Evolutionary conservation across 2,329 filamentous ascomycete species (phyloP).

Genomic region (Chrysoporthe cubensis): DNA sequence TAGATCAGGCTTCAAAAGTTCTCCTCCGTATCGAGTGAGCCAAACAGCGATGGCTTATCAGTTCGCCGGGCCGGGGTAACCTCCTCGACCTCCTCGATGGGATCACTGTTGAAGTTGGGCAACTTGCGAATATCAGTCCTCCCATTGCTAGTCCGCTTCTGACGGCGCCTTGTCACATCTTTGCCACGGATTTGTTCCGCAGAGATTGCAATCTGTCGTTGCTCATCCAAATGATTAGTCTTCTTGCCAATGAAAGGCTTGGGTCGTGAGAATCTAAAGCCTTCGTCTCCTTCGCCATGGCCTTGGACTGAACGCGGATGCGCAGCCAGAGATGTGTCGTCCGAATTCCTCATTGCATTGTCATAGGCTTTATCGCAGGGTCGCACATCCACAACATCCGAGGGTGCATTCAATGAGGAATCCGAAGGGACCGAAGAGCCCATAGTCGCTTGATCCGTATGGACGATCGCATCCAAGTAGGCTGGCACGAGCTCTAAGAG

Average conservation of each 20-base stretch:
- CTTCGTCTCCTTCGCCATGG: not conserved
- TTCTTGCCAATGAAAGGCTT: constrained; percentile 37
- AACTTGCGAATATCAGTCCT: constrained; percentile 37
- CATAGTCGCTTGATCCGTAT: constrained; percentile 21
- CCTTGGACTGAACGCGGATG: not conserved
- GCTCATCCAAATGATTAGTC: constrained; percentile 14
- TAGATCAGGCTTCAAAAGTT: constrained; percentile 3
- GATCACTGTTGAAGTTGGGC: constrained; percentile 37
- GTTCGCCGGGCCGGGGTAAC: constrained; percentile 13
- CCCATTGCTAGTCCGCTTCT: constrained; percentile 29
- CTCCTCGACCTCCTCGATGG: constrained; percentile 39
- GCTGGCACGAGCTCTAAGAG: not conserved
- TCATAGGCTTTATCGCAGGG: not conserved
- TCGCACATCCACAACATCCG: not conserved
- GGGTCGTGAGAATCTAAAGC: constrained; percentile 35
- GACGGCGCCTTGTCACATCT: constrained; percentile 12
- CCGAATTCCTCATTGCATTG: constrained; percentile 3
- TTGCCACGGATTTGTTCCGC: constrained; percentile 19
- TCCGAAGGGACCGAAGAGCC: constrained; percentile 3
- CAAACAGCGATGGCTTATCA: constrained; percentile 33
- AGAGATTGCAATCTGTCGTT: constrained; percentile 23
- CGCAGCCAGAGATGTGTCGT: not conserved
- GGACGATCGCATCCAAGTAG: not conserved
- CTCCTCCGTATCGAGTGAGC: constrained; percentile 33
- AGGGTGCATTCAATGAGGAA: not conserved